Evolutionary conservation across 257 asterid genomes (phyloP), one percentile per base, ranked within the genome.

Genomic region (Ajuga chamaepitys): DNA sequence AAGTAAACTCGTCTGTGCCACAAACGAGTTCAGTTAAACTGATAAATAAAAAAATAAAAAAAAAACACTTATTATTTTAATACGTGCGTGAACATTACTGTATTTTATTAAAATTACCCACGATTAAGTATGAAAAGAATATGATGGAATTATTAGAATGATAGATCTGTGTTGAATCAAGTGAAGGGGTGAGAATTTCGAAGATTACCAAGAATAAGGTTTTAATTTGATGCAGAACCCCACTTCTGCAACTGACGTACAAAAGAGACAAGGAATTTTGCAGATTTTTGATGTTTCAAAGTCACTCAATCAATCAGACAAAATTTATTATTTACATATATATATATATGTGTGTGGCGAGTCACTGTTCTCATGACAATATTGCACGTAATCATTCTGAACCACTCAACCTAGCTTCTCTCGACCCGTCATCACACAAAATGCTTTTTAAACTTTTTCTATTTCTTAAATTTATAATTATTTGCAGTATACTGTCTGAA

Each of bases 341-440:
- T 9, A n/a, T 25, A 25, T 24, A 14, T 34, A 17, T 55, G 41
- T 20, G 60, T 66, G 67, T 38, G 64, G 16, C 20, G 11, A 59
- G 51, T 57, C 28, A 74, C 68, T 74, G 68, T 70, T 70, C 9
- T 41, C 68, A 68, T 67, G 12, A 61, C 70, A 72, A 60, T 18
- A 32, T 74, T 51, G 82, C 82, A 70, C 73, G 82, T 80, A 76
- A 80, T 74, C 82, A 63, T 53, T 70, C 78, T 74, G 75, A 70
- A 22, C 58, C 74, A 74, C 77, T 80, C 77, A 70, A 70, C 67
- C 72, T 58, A 34, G 34, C 22, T 25, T 48, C 41, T 48, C 41
- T 56, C 72, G 55, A 62, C 70, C 62, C 66, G 44, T 58, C 71
- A 60, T 67, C 51, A 8, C 41, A 45, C 22, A 24, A 37, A 12